Percentiles rank a stretch among this genome's conserved stretches.
Evolutionary conservation across 768 basidiomycete genomes (phyloP).

Genomic region (Stropharia rugosoannulata): DNA sequence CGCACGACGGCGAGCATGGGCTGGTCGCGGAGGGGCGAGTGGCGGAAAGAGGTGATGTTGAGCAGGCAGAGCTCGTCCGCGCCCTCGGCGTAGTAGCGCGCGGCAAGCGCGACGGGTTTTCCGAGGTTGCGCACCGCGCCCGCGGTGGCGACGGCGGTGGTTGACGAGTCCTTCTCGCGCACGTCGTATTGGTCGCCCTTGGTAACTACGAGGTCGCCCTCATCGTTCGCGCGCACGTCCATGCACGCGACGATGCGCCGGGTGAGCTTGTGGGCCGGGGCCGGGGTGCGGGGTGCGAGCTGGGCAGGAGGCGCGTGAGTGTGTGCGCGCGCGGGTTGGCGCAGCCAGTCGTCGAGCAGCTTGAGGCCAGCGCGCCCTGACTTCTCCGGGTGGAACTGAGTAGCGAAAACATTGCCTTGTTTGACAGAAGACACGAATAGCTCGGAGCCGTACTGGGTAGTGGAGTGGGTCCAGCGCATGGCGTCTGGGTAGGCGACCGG

Average conservation of each 20-base stretch:
- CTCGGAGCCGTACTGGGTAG: constrained; percentile 94
- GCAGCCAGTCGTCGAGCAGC: constrained; percentile 81
- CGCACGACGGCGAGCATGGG: constrained; percentile 97
- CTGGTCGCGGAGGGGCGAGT: constrained; percentile 92
- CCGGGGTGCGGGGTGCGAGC: constrained; percentile 37
- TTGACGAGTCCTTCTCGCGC: constrained; percentile 64
- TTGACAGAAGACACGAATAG: constrained; percentile 84
- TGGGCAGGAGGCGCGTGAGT: constrained; percentile 28
- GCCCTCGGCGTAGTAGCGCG: constrained; percentile 80
- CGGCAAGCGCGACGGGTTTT: constrained; percentile 91
- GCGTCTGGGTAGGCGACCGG: constrained; percentile 51
- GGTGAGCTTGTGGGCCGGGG: constrained; percentile 66
- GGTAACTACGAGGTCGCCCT: constrained; percentile 96
- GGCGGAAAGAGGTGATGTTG: constrained; percentile 99
- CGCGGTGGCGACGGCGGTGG: constrained; percentile 41
- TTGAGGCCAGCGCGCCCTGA: constrained; percentile 85
- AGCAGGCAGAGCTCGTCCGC: constrained; percentile 97
- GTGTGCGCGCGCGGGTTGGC: constrained; percentile 44
- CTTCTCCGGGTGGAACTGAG: constrained; percentile 99
- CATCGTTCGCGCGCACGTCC: constrained; percentile 95
- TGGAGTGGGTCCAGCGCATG: constrained; percentile 78
- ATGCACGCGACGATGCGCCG: constrained; percentile 96
- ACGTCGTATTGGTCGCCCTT: constrained; percentile 99
- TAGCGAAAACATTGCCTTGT: constrained; percentile 83
- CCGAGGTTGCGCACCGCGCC: constrained; percentile 94